These are phyloP conservation scores for Populus hybrid DNA, from an alignment of 441 rosid species.

Conservation along the genomic window DNA sequence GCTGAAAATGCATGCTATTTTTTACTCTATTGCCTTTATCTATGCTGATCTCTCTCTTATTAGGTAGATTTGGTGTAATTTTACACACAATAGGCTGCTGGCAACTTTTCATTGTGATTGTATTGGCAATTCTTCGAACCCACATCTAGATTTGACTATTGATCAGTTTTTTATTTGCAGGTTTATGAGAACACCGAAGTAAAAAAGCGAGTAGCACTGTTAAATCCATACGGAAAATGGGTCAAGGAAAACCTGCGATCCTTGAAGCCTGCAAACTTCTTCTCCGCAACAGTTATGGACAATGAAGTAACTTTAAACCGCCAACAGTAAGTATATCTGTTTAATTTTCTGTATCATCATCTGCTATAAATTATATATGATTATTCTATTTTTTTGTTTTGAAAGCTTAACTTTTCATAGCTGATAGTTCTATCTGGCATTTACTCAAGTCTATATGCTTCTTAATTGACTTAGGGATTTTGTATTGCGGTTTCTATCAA, in stretches of 20 bases:
- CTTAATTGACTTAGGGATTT: neutral
- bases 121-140: neutral
- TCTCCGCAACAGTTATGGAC: conserved; percentile 69
- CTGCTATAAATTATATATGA: neutral
- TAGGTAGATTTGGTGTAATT: neutral
- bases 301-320: conserved; percentile 74
- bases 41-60: neutral
- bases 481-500: neutral
- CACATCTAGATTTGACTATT: neutral
- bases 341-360: conserved; percentile 2
- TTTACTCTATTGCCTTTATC: neutral
- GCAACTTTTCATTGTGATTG: neutral
- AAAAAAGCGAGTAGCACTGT: conserved; percentile 77
- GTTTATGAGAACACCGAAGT: conserved; percentile 97
- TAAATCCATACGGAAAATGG: conserved; percentile 92
- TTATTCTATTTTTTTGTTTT: neutral
- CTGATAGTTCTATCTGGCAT: neutral
- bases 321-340: conserved; percentile 73
- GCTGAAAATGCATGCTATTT: neutral
- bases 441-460: neutral
- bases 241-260: conserved; percentile 67
- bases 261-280: conserved; percentile 70
- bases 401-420: neutral
- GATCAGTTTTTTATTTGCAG: conserved; percentile 40
- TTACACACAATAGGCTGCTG: neutral